Percentiles rank a stretch among this genome's conserved stretches.
Evolutionary conservation across 2,329 filamentous ascomycete genomes (phyloP).

Genomic region (Cryphonectria nitschkei): DNA sequence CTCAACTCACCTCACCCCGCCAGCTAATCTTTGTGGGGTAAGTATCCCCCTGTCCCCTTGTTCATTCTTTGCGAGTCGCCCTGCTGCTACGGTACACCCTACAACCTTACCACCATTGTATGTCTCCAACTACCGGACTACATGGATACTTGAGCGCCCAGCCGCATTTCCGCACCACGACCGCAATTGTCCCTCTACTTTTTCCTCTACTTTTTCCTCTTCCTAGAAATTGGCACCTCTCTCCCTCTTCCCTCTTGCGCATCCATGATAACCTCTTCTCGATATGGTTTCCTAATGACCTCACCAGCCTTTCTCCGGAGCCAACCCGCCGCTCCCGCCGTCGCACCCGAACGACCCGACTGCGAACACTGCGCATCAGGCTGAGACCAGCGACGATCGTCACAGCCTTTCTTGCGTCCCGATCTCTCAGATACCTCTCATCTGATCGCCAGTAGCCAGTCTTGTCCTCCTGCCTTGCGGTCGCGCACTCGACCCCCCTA

Average conservation of each 20-base stretch:
- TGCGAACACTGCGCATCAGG: slow-evolving; percentile 1
- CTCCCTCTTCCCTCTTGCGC: no score
- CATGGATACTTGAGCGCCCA: slow-evolving; percentile 1
- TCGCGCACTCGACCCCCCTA: background rate
- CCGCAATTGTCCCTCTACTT: background rate
- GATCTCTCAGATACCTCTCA: background rate
- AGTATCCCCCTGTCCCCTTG: slow-evolving; percentile 4
- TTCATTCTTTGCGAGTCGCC: background rate
- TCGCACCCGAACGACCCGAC: slow-evolving; percentile 17
- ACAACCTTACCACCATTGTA: background rate
- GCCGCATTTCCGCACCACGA: background rate
- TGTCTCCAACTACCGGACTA: slow-evolving; percentile 6
- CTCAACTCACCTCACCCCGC: background rate
- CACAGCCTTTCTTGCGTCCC: background rate
- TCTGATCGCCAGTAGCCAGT: background rate
- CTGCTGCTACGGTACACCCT: slow-evolving; percentile 3
- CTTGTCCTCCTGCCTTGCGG: background rate
- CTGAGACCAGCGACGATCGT: background rate
- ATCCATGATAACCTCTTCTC: background rate
- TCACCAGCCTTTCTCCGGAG: slow-evolving; percentile 9
- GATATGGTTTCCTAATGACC: slow-evolving; percentile 8
- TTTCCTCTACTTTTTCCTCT: no score
- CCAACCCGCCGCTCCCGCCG: background rate
- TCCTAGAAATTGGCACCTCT: background rate
- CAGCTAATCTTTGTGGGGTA: slow-evolving; percentile 16